Evolutionary conservation across 148 eudicot genomes (phyloP), one percentile per base, ranked within the genome.

Genomic region (Silene latifolia): DNA sequence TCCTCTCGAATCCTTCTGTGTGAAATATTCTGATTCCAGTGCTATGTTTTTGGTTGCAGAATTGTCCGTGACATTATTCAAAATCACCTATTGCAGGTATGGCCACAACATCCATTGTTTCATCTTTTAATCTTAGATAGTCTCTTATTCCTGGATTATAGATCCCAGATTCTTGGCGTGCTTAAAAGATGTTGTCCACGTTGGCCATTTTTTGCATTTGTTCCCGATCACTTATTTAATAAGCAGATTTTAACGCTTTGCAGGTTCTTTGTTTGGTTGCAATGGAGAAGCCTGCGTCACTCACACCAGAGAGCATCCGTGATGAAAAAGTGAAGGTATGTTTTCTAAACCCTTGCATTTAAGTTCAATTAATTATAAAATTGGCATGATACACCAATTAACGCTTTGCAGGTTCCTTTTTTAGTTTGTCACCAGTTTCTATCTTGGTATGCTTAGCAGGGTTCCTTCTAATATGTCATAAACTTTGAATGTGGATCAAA

Each of bases 301-400:
- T 90, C 20, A 90, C 80, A 69, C 98, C 98, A 29, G 98, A 94
- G 86, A 89, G 81, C 80, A 90, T 94, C 69, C 97, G 98, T 20
- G 98, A 94, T 79, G 98, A 92, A 79, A 94, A 94, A 94, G 98
- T 94, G 72, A 94, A 94, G 97, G 98, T 90, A 65, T 51, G 72
- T 69, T 69, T 8, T 24, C 70, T 23, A 18, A 18, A 56, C 63
- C 27, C 53, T 63, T 51, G 17, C 23, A 67, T 39, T 67, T 67
- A 39, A n/a, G 71, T 2, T 19, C 6, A 35, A 63, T 67, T n/a
- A 18, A 17, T 66, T 66, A 8, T 62, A 66, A 63, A 65, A 8
- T 8, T n/a, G 10, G 13, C 24, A 8, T 39, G 14, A 67, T 0
- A 19, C 6, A 44, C n/a, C 6, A 39, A 51, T 12, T n/a, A n/a